Base-by-base conservation (phyloP, 768 basidiomycete genomes). In the Suillus occidentalis region DNA sequence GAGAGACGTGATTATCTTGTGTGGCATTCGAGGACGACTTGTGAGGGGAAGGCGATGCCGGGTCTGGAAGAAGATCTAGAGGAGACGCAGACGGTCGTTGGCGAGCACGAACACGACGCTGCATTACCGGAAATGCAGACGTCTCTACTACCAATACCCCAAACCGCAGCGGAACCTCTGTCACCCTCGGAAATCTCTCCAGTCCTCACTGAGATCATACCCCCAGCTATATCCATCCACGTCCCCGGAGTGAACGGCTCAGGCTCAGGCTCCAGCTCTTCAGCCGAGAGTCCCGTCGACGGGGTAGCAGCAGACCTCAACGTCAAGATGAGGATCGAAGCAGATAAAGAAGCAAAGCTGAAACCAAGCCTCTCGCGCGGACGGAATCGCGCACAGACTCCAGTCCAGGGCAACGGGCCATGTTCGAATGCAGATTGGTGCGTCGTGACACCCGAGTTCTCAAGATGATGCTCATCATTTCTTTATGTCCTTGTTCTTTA, bases 371-470 rank as follows among this genome's bases (percentile, higher is more conserved):
- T 14, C 80, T 81, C 61, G 78, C 58, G 88, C 22, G 88, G 88
- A 3, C 79, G 88, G 52, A 83, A 83, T 66, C 79, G 83, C 25
- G 78, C 78, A 12, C 77, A 82, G 68, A 87, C 87, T 20, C 85
- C 88, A 12, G 76, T 87, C 20, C 83, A 86, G 62, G 82, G 82
- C 25, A 82, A 85, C 69, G 80, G 78, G 2, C 73, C 37, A 20
- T 55, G 39, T 28, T 64, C 65, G 6, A 76, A 83, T 31, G 72
- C 76, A 16, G 80, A 85, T 69, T 82, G 83, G 88, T 87, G 66
- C 67, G 83, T 69, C 60, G 2, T 58, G 16, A 18, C 16, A 2
- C 2, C 39, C 8, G 16, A 58, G 4, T 25, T 16, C 20, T 42
- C 9, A n/a, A 31, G 36, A 36, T 16, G 10, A 40, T 57, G 52